phyloP scores from a whole-genome alignment of 1,284 basidiomycete species.

The Sanghuangporus sanghuang region DNA sequence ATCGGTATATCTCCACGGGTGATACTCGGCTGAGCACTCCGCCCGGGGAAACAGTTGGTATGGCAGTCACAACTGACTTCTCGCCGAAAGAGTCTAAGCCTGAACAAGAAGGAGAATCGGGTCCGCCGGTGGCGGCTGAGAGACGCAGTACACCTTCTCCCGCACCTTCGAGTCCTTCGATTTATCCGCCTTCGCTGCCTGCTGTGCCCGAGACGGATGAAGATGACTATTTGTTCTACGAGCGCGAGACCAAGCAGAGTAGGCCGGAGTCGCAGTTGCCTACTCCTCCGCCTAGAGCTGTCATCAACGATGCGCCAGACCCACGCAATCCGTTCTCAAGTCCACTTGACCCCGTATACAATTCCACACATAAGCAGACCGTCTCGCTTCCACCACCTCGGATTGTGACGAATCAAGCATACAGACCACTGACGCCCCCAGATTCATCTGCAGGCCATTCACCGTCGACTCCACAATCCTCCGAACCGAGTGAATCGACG shows the following conservation, averaged over 20 bases:
- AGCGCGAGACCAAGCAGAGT: constrained; percentile 21
- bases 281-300: constrained; percentile 1
- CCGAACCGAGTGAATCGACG: neutral
- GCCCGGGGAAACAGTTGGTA: constrained; percentile 10
- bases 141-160: constrained; percentile 23
- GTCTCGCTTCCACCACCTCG: neutral
- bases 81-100: neutral
- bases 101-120: neutral
- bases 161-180: constrained; percentile 48
- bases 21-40: constrained; percentile 8
- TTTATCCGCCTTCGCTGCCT: constrained; percentile 51
- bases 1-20: constrained; percentile 17
- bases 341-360: neutral
- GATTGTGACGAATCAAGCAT: constrained; percentile 9
- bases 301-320: constrained; percentile 5
- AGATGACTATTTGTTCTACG: constrained; percentile 28
- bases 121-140: constrained; percentile 2
- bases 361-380: neutral
- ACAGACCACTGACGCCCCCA: constrained; percentile 17
- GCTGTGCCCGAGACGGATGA: constrained; percentile 23
- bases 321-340: constrained; percentile 10
- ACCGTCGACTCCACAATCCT: constrained; percentile 7
- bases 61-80: constrained; percentile 17
- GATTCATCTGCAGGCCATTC: constrained; percentile 15
- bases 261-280: neutral